These are phyloP conservation scores for Nepenthes gracilis DNA, from an alignment of 148 eudicot genomes.

Conservation along the genomic window DNA sequence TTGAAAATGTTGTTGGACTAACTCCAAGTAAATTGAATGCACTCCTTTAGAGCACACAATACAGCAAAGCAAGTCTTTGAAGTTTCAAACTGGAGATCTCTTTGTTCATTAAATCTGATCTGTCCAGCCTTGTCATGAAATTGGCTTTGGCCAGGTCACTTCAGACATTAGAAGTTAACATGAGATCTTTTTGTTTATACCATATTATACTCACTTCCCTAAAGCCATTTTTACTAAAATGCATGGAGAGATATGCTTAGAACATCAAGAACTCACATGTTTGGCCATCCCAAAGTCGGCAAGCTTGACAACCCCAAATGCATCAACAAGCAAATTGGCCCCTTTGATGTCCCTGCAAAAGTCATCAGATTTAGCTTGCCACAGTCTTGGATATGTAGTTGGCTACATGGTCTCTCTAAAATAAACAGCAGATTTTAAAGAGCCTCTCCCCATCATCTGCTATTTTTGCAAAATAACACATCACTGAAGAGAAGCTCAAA, in stretches of 20 bases:
- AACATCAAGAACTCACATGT: conserved; percentile 47
- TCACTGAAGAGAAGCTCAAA: no score
- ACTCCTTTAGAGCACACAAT: no score
- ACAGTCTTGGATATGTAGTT: neutral
- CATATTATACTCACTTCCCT: no score
- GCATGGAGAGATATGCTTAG: neutral
- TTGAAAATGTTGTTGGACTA: no score
- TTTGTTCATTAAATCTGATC: no score
- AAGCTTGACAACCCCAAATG: conserved; percentile 89
- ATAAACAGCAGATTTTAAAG: neutral
- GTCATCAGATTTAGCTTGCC: neutral
- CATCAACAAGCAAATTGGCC: conserved; percentile 91
- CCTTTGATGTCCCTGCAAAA: conserved; percentile 84
- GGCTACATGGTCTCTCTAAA: neutral
- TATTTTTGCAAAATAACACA: no score
- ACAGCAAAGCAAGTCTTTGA: neutral
- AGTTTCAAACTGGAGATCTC: neutral
- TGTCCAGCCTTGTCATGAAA: no score
- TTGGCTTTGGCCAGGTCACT: no score
- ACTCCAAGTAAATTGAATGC: no score
- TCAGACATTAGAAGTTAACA: no score
- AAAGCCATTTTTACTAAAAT: no score
- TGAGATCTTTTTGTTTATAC: no score
- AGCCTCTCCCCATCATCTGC: neutral
- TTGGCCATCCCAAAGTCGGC: conserved; percentile 99